These are phyloP conservation scores for Colletotrichum paranaense DNA, from an alignment of 2,329 filamentous ascomycete species.

Conservation along the genomic window DNA sequence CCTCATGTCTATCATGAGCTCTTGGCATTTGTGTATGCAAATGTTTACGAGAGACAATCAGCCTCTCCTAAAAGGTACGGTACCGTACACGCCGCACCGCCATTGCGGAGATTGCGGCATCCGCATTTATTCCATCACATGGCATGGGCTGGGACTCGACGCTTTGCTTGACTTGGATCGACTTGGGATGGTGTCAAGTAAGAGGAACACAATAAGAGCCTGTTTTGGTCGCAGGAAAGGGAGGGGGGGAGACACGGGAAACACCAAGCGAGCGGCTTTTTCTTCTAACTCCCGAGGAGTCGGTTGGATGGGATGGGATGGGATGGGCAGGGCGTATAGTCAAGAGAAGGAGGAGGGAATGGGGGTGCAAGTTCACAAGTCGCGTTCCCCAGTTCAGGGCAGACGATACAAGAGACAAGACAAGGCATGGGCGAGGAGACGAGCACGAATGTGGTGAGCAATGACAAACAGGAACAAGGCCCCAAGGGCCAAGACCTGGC, in stretches of 20 bases:
- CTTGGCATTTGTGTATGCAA: slow-evolving; percentile 19
- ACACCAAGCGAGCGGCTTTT: not conserved
- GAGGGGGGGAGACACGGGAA: not conserved
- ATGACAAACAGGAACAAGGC: not conserved
- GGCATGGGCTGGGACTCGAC: slow-evolving; percentile 24
- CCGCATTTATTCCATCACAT: slow-evolving; percentile 29
- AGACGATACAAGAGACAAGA: not conserved
- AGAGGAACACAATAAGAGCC: slow-evolving; percentile 7
- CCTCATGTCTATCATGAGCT: slow-evolving; percentile 10
- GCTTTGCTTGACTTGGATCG: slow-evolving; percentile 23
- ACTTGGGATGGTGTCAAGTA: slow-evolving; percentile 17
- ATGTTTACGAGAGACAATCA: slow-evolving; percentile 13
- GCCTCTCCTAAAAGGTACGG: not conserved
- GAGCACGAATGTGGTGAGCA: not conserved
- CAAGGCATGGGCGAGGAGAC: not conserved
- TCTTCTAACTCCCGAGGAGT: not conserved
- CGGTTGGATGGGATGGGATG: not conserved
- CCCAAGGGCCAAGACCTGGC: not conserved
- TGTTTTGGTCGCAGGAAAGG: not conserved
- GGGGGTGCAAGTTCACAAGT: not conserved
- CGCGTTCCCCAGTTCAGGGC: not conserved
- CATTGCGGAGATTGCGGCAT: slow-evolving; percentile 28
- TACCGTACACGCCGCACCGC: not conserved
- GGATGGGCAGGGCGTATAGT: slow-evolving; percentile 5
- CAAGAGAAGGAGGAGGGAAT: not conserved